Evolutionary conservation across 129 eudicot species (phyloP).

Genomic region (Erigeron canadensis): DNA sequence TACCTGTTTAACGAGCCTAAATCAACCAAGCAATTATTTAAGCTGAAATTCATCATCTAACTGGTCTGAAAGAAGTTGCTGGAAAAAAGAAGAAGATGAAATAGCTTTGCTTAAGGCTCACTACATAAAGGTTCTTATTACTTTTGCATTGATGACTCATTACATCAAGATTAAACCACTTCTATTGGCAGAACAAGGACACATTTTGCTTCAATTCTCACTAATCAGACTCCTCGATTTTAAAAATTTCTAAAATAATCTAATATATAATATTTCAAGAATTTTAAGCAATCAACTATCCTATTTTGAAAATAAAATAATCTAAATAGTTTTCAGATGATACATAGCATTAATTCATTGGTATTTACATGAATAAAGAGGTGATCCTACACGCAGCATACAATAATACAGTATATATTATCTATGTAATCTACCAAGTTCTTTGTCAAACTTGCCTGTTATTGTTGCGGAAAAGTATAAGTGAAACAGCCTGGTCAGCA

Average conservation of each 20-base stretch:
- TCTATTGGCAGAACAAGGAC: too few species aligned
- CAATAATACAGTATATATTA: neutral
- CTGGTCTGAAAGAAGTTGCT: neutral
- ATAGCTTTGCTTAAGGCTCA: too few species aligned
- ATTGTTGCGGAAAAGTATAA: conserved; percentile 59
- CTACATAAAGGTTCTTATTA: too few species aligned
- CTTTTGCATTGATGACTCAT: too few species aligned
- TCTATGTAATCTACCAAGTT: conserved; percentile 5
- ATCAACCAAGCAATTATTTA: conserved; percentile 30
- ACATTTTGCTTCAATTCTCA: too few species aligned
- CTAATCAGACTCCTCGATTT: too few species aligned
- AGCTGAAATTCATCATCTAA: neutral
- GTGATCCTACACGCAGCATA: neutral
- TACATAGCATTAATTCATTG: neutral
- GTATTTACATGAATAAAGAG: neutral
- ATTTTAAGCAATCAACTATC: neutral
- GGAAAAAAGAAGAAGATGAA: neutral
- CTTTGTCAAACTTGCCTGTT: conserved; percentile 63
- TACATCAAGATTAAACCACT: too few species aligned
- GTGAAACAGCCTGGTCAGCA: conserved; percentile 54
- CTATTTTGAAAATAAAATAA: neutral
- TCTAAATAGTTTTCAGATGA: neutral
- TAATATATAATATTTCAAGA: neutral
- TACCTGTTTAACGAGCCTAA: conserved; percentile 56
- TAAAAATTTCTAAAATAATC: too few species aligned